These are phyloP conservation scores for Inga oerstediana DNA, from an alignment of 306 rosid species.

Conservation along the genomic window DNA sequence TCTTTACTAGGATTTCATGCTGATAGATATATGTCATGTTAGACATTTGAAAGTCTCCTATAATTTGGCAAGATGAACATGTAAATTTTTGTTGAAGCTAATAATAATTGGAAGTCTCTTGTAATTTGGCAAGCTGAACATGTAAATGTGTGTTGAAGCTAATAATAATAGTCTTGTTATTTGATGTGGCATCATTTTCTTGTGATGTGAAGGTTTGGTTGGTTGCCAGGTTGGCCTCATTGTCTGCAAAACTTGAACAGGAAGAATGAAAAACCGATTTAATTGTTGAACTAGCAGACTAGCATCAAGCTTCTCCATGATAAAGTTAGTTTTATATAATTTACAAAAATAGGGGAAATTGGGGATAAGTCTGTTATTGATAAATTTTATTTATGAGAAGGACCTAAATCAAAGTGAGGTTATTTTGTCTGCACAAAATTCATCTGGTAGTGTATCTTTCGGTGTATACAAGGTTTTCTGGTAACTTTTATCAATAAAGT, in stretches of 20 bases:
- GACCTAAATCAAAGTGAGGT: no score
- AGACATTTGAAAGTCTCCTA: background rate
- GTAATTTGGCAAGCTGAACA: background rate
- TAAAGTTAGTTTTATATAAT: background rate
- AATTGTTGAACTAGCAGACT: background rate
- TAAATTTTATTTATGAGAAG: no score
- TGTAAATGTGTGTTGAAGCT: background rate
- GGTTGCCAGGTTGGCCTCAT: background rate
- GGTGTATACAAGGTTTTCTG: no score
- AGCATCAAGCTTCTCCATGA: background rate
- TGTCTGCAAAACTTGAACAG: background rate
- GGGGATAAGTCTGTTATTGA: no score
- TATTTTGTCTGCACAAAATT: no score
- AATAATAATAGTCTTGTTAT: background rate
- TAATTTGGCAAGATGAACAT: background rate
- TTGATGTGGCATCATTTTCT: background rate
- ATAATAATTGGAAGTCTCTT: background rate
- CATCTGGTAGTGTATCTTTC: no score
- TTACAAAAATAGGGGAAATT: background rate
- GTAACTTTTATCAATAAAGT: no score
- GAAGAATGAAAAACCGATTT: background rate
- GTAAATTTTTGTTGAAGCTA: background rate
- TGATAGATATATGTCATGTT: no score
- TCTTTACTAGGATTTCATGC: slow-evolving; percentile 36
- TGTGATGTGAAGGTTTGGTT: background rate